phyloP scores from a whole-genome alignment of 306 rosid species.

The Rosa rugosa region DNA sequence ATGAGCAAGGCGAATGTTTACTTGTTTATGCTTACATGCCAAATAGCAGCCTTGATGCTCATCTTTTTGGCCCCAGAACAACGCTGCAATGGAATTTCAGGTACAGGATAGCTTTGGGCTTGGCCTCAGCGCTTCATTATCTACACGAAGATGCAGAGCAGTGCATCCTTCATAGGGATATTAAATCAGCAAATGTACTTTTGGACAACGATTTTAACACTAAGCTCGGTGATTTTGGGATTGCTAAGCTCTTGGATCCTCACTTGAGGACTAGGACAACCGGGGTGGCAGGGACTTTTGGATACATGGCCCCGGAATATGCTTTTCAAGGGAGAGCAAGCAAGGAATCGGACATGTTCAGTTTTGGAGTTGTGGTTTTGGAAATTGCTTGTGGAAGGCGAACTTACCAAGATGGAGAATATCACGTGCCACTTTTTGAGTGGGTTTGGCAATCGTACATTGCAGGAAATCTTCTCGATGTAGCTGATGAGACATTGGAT shows the following conservation, averaged over 20 bases:
- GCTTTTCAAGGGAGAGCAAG: conserved; percentile 36
- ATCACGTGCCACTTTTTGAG: conserved; percentile 8
- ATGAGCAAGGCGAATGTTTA: conserved; percentile 34
- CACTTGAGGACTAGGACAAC: background rate
- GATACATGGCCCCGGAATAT: background rate
- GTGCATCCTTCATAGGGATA: conserved; percentile 57
- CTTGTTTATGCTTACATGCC: conserved; percentile 35
- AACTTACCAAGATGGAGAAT: background rate
- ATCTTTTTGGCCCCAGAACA: background rate
- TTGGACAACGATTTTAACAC: conserved; percentile 40
- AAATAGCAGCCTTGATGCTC: conserved; percentile 9
- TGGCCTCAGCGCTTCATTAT: conserved; percentile 22
- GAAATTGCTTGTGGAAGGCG: conserved; percentile 49
- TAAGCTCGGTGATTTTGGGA: conserved; percentile 23
- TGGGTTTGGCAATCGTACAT: conserved; percentile 44
- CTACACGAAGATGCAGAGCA: conserved; percentile 63
- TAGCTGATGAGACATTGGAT: conserved; percentile 35
- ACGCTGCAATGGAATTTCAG: conserved; percentile 6
- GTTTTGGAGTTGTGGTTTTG: conserved; percentile 55
- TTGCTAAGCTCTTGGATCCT: conserved; percentile 34
- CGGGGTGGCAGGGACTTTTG: background rate
- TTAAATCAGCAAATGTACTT: conserved; percentile 54
- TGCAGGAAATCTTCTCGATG: conserved; percentile 32
- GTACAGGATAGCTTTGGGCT: conserved; percentile 13
- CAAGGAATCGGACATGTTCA: conserved; percentile 50